These are phyloP conservation scores for Avicennia marina DNA, from an alignment of 257 asterid genomes.

Conservation along the genomic window DNA sequence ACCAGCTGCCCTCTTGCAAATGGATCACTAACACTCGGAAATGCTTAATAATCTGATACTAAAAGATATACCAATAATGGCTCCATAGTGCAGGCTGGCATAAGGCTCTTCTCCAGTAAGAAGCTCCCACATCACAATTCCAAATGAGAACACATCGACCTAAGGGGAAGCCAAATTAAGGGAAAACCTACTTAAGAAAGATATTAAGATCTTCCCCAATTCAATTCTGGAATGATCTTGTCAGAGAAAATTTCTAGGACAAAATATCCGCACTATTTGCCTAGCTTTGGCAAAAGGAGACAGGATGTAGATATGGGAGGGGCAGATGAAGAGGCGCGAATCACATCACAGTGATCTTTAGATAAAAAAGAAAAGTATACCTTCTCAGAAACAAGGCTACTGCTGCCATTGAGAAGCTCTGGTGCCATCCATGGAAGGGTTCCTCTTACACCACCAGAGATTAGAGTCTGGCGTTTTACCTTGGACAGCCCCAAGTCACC, in stretches of 20 bases:
- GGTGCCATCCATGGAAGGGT: conserved; percentile 99
- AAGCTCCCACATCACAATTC: conserved; percentile 99
- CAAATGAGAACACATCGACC: conserved; percentile 96
- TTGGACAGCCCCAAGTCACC: conserved; percentile 98
- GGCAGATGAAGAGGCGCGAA: neutral
- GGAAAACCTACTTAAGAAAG: conserved; percentile 1
- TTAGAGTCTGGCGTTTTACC: conserved; percentile 90
- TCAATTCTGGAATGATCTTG: neutral
- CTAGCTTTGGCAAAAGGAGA: neutral
- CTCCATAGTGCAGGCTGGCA: conserved; percentile 90
- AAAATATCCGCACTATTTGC: neutral
- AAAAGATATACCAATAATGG: conserved; percentile 65
- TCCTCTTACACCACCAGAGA: conserved; percentile 98
- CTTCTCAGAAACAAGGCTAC: conserved; percentile 97
- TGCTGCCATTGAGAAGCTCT: conserved; percentile 97
- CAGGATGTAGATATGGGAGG: neutral
- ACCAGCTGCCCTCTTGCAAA: no score
- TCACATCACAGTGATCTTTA: neutral
- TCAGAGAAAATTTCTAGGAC: neutral
- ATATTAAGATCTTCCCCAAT: neutral
- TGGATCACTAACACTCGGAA: neutral
- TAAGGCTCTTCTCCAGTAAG: conserved; percentile 97
- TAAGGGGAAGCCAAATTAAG: conserved; percentile 15
- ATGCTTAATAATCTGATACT: neutral
- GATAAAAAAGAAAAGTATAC: conserved; percentile 24